Percentiles rank a stretch among this genome's conserved stretches.
phyloP scores from a whole-genome alignment of 371 early-diverging fungal species.

The Cokeromyces recurvatus region DNA sequence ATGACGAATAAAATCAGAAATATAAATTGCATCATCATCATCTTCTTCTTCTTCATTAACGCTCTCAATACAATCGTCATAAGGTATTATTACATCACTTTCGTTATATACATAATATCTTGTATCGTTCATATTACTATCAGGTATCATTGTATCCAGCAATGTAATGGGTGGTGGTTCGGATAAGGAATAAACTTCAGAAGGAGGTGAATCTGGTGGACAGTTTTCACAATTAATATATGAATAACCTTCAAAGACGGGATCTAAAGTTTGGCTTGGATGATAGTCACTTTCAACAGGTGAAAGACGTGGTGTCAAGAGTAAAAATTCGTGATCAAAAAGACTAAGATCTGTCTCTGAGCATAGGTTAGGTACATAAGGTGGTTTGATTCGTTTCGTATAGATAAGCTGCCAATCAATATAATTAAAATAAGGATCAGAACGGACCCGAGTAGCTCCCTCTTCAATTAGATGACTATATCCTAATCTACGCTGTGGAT shows the following conservation, averaged over 20 bases:
- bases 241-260: constrained; percentile 54
- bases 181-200: constrained; percentile 14
- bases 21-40: too few species aligned
- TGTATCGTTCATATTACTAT: background rate
- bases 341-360: constrained; percentile 56
- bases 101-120: constrained; percentile 1
- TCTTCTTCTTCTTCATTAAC: background rate
- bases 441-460: constrained; percentile 48
- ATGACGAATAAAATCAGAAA: too few species aligned
- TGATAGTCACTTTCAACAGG: constrained; percentile 38
- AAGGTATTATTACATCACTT: constrained; percentile 1
- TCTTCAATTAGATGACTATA: constrained; percentile 29
- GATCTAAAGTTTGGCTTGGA: constrained; percentile 43
- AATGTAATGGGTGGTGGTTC: constrained; percentile 13
- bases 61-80: constrained; percentile 5
- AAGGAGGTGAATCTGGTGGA: constrained; percentile 11
- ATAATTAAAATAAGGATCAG: constrained; percentile 61
- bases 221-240: constrained; percentile 31
- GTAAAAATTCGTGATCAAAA: constrained; percentile 60
- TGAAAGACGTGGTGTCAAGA: constrained; percentile 43
- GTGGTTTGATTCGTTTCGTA: constrained; percentile 53
- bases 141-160: background rate
- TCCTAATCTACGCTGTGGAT: constrained; percentile 65
- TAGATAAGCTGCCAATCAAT: constrained; percentile 69
- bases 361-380: constrained; percentile 45